Percentiles rank a stretch among this genome's conserved stretches.
These are phyloP conservation scores for Trebouxia sp. DNA, from an alignment of 139 green algal genomes.

Conservation along the genomic window DNA sequence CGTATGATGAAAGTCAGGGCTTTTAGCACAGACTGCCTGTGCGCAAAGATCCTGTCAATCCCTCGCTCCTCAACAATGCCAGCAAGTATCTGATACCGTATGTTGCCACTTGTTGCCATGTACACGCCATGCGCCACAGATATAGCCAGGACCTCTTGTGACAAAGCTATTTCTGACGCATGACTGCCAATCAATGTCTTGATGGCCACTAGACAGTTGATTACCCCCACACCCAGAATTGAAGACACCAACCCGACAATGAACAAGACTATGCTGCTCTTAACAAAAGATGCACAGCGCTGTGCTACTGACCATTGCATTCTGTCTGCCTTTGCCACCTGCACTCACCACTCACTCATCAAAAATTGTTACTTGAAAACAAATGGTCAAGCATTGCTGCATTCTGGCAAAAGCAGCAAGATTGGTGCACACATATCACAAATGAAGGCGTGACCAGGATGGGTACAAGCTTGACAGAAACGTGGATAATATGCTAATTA, in stretches of 20 bases:
- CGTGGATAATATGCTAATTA: background rate
- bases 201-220: constrained; percentile 79
- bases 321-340: constrained; percentile 49
- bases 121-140: constrained; percentile 87
- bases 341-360: background rate
- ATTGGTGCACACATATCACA: background rate
- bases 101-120: constrained; percentile 92
- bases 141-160: constrained; percentile 80
- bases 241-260: constrained; percentile 79
- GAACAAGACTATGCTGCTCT: constrained; percentile 89
- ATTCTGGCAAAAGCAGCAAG: background rate
- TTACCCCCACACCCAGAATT: constrained; percentile 86
- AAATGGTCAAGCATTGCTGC: background rate
- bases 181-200: constrained; percentile 68
- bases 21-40: constrained; percentile 63
- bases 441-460: background rate
- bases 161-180: background rate
- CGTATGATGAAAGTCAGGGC: constrained; percentile 78
- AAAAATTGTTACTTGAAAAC: background rate
- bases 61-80: constrained; percentile 92
- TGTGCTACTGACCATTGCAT: constrained; percentile 75
- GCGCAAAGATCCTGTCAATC: constrained; percentile 82
- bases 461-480: background rate
- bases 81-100: constrained; percentile 80
- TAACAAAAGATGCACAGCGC: constrained; percentile 71